Percentiles rank a stretch among this genome's conserved stretches.
These are phyloP conservation scores for Xylaria castorea DNA, from an alignment of 495 filamentous ascomycete genomes.

Conservation along the genomic window DNA sequence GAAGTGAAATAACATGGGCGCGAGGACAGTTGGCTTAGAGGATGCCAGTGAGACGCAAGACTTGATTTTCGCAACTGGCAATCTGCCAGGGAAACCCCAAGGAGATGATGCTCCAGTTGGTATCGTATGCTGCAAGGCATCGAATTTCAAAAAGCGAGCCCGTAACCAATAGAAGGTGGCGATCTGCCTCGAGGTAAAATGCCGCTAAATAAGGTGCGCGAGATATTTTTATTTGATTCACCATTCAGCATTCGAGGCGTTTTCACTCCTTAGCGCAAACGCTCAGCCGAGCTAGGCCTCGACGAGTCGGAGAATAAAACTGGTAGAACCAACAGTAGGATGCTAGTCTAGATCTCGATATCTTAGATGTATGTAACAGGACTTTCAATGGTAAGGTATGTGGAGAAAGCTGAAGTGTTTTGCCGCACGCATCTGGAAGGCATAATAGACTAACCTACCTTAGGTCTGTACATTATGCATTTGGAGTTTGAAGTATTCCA, in stretches of 20 bases:
- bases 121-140: constrained; percentile 15
- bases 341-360: constrained; percentile 13
- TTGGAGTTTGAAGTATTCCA: background rate
- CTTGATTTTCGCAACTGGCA: background rate
- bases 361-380: background rate
- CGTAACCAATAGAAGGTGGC: constrained; percentile 13
- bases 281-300: background rate
- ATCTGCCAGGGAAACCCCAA: constrained; percentile 16
- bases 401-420: constrained; percentile 1
- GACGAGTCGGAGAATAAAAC: constrained; percentile 26
- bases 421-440: background rate
- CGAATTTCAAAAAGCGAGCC: background rate
- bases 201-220: constrained; percentile 16
- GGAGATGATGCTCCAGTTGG: constrained; percentile 13
- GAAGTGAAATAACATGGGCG: background rate
- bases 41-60: constrained; percentile 5
- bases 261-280: background rate
- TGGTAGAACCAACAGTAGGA: background rate
- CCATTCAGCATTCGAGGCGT: background rate
- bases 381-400: background rate
- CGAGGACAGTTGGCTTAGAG: background rate
- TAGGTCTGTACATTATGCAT: constrained; percentile 8
- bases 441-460: background rate
- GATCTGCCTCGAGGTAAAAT: constrained; percentile 13
- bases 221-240: constrained; percentile 12